Evolutionary conservation across 1,139 yeast species (phyloP).

Genomic region (Protomyces macrosporus): DNA sequence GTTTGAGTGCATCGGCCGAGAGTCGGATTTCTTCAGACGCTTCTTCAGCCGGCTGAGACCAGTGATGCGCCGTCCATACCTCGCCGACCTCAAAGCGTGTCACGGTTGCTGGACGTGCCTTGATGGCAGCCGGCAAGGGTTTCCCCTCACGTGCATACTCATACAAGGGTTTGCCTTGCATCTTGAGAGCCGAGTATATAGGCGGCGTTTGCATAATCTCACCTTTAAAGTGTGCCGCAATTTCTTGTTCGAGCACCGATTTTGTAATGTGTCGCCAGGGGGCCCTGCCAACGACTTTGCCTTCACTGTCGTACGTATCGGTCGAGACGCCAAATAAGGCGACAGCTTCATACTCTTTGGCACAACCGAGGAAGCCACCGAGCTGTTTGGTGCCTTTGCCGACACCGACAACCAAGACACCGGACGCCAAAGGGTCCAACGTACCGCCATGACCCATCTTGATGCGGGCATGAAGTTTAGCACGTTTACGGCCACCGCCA

Average conservation of each 20-base stretch:
- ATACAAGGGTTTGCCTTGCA: slow-evolving; percentile 89
- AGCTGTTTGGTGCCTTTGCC: slow-evolving; percentile 84
- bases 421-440: slow-evolving; percentile 88
- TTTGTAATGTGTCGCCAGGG: slow-evolving; percentile 55
- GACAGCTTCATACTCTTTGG: slow-evolving; percentile 68
- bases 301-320: slow-evolving; percentile 91
- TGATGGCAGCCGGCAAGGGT: slow-evolving; percentile 76
- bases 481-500: slow-evolving; percentile 18
- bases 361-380: slow-evolving; percentile 60
- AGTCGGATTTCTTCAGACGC: slow-evolving; percentile 38
- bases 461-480: slow-evolving; percentile 1
- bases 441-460: slow-evolving; percentile 99
- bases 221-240: slow-evolving; percentile 63
- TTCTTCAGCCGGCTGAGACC: slow-evolving; percentile 39
- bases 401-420: slow-evolving; percentile 84
- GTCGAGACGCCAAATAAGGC: slow-evolving; percentile 87
- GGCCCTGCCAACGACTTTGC: slow-evolving; percentile 62
- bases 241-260: slow-evolving; percentile 48
- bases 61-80: slow-evolving; percentile 54
- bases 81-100: slow-evolving; percentile 53
- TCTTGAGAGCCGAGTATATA: slow-evolving; percentile 84
- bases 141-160: slow-evolving; percentile 89
- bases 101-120: slow-evolving; percentile 66
- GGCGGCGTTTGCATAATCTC: slow-evolving; percentile 88
- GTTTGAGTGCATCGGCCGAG: slow-evolving; percentile 32